Evolutionary conservation across 164 flowering plant genomes (phyloP).

Genomic region (Nymphaea colorata): DNA sequence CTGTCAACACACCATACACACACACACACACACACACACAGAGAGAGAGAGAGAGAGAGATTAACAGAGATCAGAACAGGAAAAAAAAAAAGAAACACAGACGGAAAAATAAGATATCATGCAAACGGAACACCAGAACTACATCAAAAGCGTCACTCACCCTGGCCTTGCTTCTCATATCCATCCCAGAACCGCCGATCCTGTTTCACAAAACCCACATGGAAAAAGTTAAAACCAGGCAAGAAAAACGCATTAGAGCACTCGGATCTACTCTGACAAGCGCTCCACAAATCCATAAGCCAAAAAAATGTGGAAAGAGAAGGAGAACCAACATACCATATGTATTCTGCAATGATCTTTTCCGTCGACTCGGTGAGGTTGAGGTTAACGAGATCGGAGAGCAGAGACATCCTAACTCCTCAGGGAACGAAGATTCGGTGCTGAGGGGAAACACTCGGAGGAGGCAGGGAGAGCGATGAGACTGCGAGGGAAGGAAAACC

Average conservation of each 20-base stretch:
- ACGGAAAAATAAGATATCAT: not conserved
- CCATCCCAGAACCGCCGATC: conserved; percentile 70
- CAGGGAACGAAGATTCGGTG: not conserved
- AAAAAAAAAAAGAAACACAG: not conserved
- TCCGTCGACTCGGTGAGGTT: conserved; percentile 47
- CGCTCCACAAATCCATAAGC: not conserved
- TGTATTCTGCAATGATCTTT: conserved; percentile 67
- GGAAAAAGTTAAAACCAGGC: not conserved
- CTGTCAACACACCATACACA: conserved; percentile 3
- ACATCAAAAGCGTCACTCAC: conserved; percentile 12
- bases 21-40: not conserved
- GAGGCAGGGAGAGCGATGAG: not conserved
- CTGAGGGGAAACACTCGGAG: not conserved
- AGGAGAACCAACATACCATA: conserved; percentile 35
- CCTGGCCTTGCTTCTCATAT: conserved; percentile 63
- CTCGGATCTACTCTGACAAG: not conserved
- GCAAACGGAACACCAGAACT: not conserved
- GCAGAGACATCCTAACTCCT: conserved; percentile 31
- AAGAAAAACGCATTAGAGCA: not conserved
- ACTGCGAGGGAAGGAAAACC: not conserved
- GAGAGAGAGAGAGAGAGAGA: not conserved
- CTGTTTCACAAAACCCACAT: conserved; percentile 11
- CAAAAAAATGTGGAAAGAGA: not conserved
- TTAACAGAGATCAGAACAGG: not conserved
- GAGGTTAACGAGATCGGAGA: conserved; percentile 57